phyloP scores from a whole-genome alignment of 352 stramenopile genomes.

The Pythium rhizo-oryzae region DNA sequence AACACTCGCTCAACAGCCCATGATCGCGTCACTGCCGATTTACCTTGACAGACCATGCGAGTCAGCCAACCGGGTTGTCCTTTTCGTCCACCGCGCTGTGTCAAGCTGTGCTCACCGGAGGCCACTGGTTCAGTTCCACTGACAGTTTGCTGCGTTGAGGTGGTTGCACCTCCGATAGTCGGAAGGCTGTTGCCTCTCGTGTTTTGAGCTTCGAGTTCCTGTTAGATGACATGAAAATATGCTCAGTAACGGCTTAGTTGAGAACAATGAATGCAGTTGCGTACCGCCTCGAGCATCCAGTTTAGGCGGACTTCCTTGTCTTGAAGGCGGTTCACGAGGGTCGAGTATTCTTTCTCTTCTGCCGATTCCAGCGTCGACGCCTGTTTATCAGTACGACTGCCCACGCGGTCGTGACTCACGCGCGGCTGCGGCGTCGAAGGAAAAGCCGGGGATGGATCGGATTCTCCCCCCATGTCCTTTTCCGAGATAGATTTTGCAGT shows the following conservation, averaged over 20 bases:
- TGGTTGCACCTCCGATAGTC: not conserved
- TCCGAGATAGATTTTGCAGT: constrained; percentile 2
- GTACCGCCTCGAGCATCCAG: constrained; percentile 73
- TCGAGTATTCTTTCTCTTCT: constrained; percentile 24
- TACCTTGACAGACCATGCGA: constrained; percentile 3
- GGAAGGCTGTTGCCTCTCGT: constrained; percentile 17
- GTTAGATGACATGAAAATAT: not conserved
- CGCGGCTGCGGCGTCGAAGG: constrained; percentile 5
- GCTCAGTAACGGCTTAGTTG: not conserved
- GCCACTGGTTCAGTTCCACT: not conserved
- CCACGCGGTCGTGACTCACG: not conserved
- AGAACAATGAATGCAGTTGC: not conserved
- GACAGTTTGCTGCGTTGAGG: not conserved
- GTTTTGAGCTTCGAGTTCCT: constrained; percentile 82
- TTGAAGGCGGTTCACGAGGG: constrained; percentile 52
- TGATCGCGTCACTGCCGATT: constrained; percentile 36
- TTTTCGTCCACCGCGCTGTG: not conserved
- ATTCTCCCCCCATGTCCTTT: not conserved
- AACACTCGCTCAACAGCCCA: constrained; percentile 67
- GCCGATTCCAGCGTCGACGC: not conserved
- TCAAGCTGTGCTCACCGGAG: not conserved
- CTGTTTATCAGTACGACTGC: constrained; percentile 1
- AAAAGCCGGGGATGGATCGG: not conserved
- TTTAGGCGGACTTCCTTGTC: constrained; percentile 65
- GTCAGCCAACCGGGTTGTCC: not conserved